Conservation (phyloP, 2,329 filamentous ascomycete genomes). For the Xylaria sp. region DNA sequence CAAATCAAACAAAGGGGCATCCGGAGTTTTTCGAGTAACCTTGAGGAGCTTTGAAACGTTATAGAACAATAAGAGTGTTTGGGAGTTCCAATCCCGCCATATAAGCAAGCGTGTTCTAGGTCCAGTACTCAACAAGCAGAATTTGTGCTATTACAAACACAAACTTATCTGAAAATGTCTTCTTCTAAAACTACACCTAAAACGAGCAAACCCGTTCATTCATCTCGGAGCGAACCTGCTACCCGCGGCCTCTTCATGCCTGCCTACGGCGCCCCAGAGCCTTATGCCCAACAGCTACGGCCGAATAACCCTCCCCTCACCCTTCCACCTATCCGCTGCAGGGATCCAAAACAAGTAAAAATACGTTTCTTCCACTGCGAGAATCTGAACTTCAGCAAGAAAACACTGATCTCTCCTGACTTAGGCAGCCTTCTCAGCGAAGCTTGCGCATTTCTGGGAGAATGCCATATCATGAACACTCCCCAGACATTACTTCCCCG, state of each 20-base stretch:
- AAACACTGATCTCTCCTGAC: conserved; percentile 1
- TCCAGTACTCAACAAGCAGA: not conserved
- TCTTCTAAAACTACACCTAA: not conserved
- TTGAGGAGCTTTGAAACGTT: not conserved
- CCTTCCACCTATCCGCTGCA: not conserved
- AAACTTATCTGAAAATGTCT: not conserved
- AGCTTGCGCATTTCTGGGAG: conserved; percentile 21
- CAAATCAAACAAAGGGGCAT: not conserved
- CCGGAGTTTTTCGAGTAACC: not conserved
- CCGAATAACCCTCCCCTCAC: not conserved
- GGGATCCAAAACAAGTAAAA: not conserved
- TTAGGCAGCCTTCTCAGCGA: conserved; percentile 3
- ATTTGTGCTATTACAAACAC: not conserved
- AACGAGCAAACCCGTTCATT: too few species aligned
- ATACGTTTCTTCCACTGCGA: conserved; percentile 24
- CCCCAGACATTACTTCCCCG: not conserved
- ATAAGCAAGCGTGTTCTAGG: not conserved
- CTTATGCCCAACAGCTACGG: not conserved
- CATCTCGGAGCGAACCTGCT: not conserved
- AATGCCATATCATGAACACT: conserved; percentile 16
- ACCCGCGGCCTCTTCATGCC: conserved; percentile 26
- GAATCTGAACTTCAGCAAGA: not conserved
- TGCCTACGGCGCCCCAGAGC: conserved; percentile 5
- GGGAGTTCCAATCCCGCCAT: not conserved
- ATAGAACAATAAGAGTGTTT: not conserved